These are phyloP conservation scores for Boletus subparvulus DNA, from an alignment of 768 basidiomycete genomes.

Conservation along the genomic window DNA sequence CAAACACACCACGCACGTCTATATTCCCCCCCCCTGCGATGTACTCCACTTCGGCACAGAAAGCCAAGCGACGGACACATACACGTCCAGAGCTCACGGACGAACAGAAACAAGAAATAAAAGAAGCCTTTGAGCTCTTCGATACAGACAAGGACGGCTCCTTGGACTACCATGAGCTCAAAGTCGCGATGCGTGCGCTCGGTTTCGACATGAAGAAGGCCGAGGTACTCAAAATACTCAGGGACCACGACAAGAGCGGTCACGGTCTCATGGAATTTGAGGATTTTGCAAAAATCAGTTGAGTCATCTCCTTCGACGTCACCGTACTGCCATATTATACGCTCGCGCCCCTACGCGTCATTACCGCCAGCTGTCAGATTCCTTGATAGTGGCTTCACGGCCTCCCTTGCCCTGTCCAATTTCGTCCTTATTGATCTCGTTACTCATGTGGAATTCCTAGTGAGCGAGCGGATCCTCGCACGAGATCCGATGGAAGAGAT, in stretches of 20 bases:
- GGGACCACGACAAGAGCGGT: conserved; percentile 86
- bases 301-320: conserved; percentile 31
- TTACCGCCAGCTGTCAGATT: not conserved
- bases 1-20: not conserved
- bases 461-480: conserved; percentile 91
- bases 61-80: conserved; percentile 73
- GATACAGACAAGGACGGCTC: conserved; percentile 98
- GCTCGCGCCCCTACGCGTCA: conserved; percentile 3
- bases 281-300: conserved; percentile 93
- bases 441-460: conserved; percentile 44
- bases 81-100: conserved; percentile 81
- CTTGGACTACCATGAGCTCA: conserved; percentile 97
- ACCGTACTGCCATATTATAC: not conserved
- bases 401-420: not conserved
- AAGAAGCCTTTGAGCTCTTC: conserved; percentile 98
- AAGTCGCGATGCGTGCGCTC: conserved; percentile 96
- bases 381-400: not conserved
- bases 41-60: conserved; percentile 66
- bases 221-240: conserved; percentile 90
- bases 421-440: not conserved
- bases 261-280: conserved; percentile 88
- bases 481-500: conserved; percentile 98
- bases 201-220: conserved; percentile 99
- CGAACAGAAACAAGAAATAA: conserved; percentile 93
- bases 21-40: conserved; percentile 20